A percentile compares a stretch with the other conserved stretches of the same genome.
These are phyloP conservation scores for Globisporangium splendens DNA, from an alignment of 352 stramenopile species.

Conservation along the genomic window DNA sequence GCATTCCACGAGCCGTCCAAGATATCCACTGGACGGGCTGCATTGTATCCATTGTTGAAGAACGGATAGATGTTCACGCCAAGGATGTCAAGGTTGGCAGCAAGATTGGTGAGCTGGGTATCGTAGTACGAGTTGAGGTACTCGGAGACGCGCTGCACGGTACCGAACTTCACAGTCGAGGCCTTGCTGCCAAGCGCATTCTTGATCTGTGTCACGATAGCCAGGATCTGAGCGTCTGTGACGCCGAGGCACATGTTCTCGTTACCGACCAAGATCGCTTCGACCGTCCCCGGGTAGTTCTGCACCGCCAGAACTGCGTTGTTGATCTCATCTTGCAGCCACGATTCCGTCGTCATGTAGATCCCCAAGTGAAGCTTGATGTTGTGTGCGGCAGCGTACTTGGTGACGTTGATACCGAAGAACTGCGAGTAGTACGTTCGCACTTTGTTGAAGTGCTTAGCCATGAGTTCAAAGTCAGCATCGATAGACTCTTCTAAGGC, in stretches of 20 bases:
- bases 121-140: conserved; percentile 11
- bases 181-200: conserved; percentile 6
- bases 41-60: conserved; percentile 21
- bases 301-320: conserved; percentile 19
- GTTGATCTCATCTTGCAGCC: conserved; percentile 22
- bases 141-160: conserved; percentile 32
- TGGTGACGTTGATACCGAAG: conserved; percentile 20
- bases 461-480: conserved; percentile 27
- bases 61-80: conserved; percentile 43
- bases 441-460: conserved; percentile 17
- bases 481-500: conserved; percentile 19
- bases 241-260: conserved; percentile 24
- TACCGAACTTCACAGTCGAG: conserved; percentile 21
- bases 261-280: conserved; percentile 31
- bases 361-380: conserved; percentile 31
- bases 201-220: conserved; percentile 17
- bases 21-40: conserved; percentile 7
- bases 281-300: conserved; percentile 22
- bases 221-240: conserved; percentile 15
- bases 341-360: conserved; percentile 25
- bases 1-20: conserved; percentile 20
- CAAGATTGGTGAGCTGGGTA: conserved; percentile 9
- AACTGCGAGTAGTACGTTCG: conserved; percentile 38
- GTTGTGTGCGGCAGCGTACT: conserved; percentile 20
- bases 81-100: conserved; percentile 23